Evolutionary conservation across 768 basidiomycete species (phyloP).

Genomic region (Psilocybe tampanensis): DNA sequence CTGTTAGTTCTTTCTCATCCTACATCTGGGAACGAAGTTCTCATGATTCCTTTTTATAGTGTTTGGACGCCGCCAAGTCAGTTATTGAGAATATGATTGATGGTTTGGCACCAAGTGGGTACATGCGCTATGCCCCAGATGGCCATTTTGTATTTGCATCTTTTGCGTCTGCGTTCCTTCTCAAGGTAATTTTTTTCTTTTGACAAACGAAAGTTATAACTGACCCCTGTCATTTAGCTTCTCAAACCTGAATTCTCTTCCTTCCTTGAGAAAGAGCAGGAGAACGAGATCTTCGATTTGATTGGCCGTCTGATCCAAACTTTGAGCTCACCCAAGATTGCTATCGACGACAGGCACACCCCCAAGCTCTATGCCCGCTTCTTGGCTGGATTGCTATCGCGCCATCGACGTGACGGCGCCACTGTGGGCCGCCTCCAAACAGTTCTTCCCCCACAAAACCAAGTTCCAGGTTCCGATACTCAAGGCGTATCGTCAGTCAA

Average conservation of each 20-base stretch:
- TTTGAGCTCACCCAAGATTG: slow-evolving; percentile 69
- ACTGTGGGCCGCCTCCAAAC: slow-evolving; percentile 57
- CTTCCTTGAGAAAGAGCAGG: slow-evolving; percentile 61
- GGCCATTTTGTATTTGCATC: slow-evolving; percentile 81
- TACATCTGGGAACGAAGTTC: neutral
- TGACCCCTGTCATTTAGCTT: slow-evolving; percentile 41
- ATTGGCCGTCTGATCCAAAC: slow-evolving; percentile 75
- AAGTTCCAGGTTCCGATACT: slow-evolving; percentile 12
- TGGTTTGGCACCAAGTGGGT: slow-evolving; percentile 66
- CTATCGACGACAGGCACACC: slow-evolving; percentile 82
- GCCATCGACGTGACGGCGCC: slow-evolving; percentile 70
- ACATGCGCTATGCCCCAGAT: slow-evolving; percentile 80
- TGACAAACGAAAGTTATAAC: neutral
- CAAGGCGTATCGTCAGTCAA: slow-evolving; percentile 16
- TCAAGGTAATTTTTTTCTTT: slow-evolving; percentile 52
- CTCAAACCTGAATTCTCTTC: slow-evolving; percentile 75
- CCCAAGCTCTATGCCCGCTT: slow-evolving; percentile 82
- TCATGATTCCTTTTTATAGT: slow-evolving; percentile 38
- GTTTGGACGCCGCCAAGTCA: slow-evolving; percentile 67
- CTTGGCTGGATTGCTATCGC: slow-evolving; percentile 69
- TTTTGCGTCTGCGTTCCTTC: slow-evolving; percentile 82
- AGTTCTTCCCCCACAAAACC: slow-evolving; percentile 45
- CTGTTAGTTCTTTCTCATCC: slow-evolving; percentile 38
- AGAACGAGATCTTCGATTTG: slow-evolving; percentile 70
- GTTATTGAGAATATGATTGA: slow-evolving; percentile 71